phyloP scores from a whole-genome alignment of 176 grass and related monocot species.

The Avena insularis region DNA sequence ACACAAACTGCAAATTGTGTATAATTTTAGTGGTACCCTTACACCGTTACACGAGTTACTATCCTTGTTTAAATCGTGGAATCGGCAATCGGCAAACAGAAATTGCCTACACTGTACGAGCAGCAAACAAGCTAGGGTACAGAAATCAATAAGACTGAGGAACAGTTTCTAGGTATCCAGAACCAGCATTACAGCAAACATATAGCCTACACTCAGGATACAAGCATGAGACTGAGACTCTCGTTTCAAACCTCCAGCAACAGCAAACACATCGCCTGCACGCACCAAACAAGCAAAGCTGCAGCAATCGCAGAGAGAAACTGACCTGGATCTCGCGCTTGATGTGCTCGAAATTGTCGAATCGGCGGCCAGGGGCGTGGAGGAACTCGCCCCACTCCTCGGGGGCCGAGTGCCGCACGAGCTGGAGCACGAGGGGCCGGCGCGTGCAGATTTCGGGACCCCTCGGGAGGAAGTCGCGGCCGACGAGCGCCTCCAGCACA shows the following conservation, averaged over 20 bases:
- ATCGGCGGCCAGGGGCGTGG: conserved; percentile 66
- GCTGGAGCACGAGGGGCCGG: conserved; percentile 84
- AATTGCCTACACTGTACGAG: neutral
- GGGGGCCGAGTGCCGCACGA: conserved; percentile 61
- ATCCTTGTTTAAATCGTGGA: neutral
- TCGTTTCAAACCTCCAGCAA: conserved; percentile 3
- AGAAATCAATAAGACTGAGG: neutral
- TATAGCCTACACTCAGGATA: neutral
- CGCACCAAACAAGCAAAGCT: conserved; percentile 16
- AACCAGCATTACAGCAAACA: conserved; percentile 23
- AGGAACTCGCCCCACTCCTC: conserved; percentile 97
- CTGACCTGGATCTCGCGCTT: conserved; percentile 89
- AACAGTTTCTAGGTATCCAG: neutral
- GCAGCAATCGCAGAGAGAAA: neutral
- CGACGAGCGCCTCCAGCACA: conserved; percentile 88
- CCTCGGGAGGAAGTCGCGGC: conserved; percentile 86
- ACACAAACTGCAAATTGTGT: neutral
- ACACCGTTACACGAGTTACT: conserved; percentile 5
- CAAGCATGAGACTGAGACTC: neutral
- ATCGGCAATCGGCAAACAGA: neutral
- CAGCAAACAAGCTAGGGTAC: conserved; percentile 1
- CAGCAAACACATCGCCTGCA: neutral
- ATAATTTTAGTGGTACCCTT: neutral
- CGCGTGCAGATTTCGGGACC: conserved; percentile 86
- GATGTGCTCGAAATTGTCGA: conserved; percentile 78